phyloP scores from a whole-genome alignment of 2,329 filamentous ascomycete species.

The Diaporthe citrichinensis region DNA sequence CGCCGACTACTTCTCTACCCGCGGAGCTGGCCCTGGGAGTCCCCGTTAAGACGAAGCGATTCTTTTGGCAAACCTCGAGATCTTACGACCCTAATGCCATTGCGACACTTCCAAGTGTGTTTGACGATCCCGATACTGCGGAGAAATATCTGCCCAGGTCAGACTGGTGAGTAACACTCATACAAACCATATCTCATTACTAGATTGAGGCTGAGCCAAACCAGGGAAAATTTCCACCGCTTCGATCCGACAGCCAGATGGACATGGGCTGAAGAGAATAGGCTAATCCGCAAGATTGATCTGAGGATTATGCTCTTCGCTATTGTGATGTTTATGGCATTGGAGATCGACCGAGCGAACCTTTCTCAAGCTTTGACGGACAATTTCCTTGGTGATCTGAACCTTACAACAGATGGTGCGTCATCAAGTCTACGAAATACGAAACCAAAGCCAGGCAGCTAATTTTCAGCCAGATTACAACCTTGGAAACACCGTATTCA shows the following conservation, averaged over 20 bases:
- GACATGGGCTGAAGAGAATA: constrained; percentile 57
- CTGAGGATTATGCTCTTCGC: constrained; percentile 61
- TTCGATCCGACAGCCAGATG: constrained; percentile 62
- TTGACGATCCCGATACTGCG: constrained; percentile 54
- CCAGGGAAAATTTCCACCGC: constrained; percentile 59
- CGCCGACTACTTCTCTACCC: constrained; percentile 29
- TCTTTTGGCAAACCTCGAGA: constrained; percentile 51
- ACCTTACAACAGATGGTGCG: constrained; percentile 60
- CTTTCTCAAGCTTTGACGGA: constrained; percentile 62
- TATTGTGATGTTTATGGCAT: constrained; percentile 64
- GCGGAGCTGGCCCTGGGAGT: constrained; percentile 48
- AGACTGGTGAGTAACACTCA: constrained; percentile 44
- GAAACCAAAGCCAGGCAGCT: not conserved
- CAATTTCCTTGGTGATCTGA: constrained; percentile 60
- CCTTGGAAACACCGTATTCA: constrained; percentile 64
- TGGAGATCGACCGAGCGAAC: constrained; percentile 66
- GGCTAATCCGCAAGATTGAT: constrained; percentile 57
- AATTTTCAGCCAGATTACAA: constrained; percentile 55
- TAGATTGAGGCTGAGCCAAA: not conserved
- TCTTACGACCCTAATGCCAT: constrained; percentile 51
- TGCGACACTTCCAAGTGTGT: constrained; percentile 55
- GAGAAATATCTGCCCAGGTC: constrained; percentile 52
- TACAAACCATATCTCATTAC: too few species aligned
- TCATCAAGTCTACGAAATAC: too few species aligned
- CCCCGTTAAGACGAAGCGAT: constrained; percentile 48